Evolutionary conservation across 495 filamentous ascomycete species (phyloP).

Genomic region (Annulohypoxylon stygium): DNA sequence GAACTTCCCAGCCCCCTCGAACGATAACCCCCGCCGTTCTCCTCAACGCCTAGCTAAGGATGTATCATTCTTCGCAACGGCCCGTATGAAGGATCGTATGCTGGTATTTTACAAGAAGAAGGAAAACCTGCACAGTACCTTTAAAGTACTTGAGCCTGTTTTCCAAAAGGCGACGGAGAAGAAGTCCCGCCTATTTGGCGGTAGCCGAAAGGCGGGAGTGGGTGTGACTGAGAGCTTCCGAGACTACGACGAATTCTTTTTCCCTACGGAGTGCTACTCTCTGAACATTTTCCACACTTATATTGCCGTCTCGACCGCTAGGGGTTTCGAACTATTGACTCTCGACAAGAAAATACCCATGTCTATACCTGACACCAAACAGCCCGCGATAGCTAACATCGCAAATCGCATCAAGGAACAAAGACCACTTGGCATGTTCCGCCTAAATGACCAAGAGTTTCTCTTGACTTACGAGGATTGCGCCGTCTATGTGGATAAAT

Average conservation of each 20-base stretch:
- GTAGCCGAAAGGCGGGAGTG: constrained; percentile 58
- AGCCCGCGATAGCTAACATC: constrained; percentile 81
- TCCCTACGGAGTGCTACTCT: constrained; percentile 93
- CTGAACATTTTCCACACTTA: constrained; percentile 96
- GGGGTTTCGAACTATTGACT: constrained; percentile 95
- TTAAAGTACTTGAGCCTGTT: constrained; percentile 96
- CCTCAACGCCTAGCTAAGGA: constrained; percentile 95
- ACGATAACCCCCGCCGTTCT: constrained; percentile 76
- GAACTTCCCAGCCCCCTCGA: constrained; percentile 69
- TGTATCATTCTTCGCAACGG: constrained; percentile 95
- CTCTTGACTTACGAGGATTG: constrained; percentile 94
- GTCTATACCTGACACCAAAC: constrained; percentile 87
- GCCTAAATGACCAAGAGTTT: constrained; percentile 92
- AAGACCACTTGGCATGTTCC: constrained; percentile 94
- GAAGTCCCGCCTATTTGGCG: constrained; percentile 76
- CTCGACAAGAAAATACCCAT: constrained; percentile 95
- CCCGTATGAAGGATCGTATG: constrained; percentile 94
- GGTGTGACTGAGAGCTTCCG: constrained; percentile 95
- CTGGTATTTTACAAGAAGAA: constrained; percentile 97
- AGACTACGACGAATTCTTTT: constrained; percentile 98
- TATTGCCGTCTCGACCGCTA: constrained; percentile 88
- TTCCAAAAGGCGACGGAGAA: constrained; percentile 87
- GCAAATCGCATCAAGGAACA: constrained; percentile 82
- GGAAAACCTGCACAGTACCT: constrained; percentile 89
- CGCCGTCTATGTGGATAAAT: constrained; percentile 97